Conservation (phyloP, 306 rosid species). For the Quercus ilex region DNA sequence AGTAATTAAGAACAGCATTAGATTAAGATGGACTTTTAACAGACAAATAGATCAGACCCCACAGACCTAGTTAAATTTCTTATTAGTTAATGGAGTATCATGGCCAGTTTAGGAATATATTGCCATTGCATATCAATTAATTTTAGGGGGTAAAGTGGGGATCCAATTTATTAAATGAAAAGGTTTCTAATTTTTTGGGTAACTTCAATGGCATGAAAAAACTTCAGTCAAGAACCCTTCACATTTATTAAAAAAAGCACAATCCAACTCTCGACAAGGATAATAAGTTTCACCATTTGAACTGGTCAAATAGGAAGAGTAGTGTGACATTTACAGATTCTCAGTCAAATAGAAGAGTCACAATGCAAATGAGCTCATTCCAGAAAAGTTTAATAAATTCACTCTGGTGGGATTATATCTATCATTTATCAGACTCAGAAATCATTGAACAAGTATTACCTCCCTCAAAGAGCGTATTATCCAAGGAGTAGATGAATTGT, state of each 20-base stretch:
- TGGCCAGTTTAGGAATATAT: not conserved
- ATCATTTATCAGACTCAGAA: not conserved
- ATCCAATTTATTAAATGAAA: not conserved
- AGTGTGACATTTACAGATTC: not conserved
- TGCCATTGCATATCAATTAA: not conserved
- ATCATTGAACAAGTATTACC: conserved; percentile 36
- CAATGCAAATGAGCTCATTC: not conserved
- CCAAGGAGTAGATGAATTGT: conserved; percentile 62
- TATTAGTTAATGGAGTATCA: not conserved
- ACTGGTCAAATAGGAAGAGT: not conserved
- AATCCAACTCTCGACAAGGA: not conserved
- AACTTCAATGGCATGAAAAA: no score
- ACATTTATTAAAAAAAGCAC: not conserved
- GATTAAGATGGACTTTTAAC: not conserved
- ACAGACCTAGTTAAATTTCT: not conserved
- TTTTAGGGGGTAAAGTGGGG: not conserved
- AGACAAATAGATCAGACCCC: not conserved
- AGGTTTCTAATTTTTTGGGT: not conserved
- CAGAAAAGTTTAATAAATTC: not conserved
- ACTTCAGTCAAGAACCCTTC: not conserved
- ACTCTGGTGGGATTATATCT: conserved; percentile 5
- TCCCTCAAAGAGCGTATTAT: conserved; percentile 44
- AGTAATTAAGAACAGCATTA: not conserved
- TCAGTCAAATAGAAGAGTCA: not conserved
- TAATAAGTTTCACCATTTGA: not conserved